Percentiles rank a stretch among this genome's conserved stretches.
phyloP scores from a whole-genome alignment of 495 filamentous ascomycete species.

The Peziza echinospora region DNA sequence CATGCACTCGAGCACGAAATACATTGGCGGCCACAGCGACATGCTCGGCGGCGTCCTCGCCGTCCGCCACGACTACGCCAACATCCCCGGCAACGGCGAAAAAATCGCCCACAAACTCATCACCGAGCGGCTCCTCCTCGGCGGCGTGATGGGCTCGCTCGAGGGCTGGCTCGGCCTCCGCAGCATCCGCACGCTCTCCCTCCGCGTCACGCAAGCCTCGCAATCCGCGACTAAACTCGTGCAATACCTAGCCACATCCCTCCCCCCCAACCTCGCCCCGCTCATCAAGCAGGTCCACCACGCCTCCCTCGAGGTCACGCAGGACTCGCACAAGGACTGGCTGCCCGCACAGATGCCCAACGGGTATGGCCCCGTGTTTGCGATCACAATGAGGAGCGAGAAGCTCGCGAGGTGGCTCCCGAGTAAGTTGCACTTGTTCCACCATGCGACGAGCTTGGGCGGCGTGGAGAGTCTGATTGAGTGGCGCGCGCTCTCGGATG shows the following conservation, averaged over 20 bases:
- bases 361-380: conserved; percentile 77
- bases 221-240: conserved; percentile 45
- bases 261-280: no score
- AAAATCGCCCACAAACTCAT: conserved; percentile 23
- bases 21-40: conserved; percentile 84
- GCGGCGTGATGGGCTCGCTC: conserved; percentile 69
- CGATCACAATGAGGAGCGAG: conserved; percentile 39
- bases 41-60: conserved; percentile 61
- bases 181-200: conserved; percentile 64
- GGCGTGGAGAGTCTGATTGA: conserved; percentile 89
- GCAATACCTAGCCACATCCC: conserved; percentile 26
- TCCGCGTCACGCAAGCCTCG: conserved; percentile 57
- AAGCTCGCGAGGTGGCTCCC: conserved; percentile 45
- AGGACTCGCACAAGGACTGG: conserved; percentile 61
- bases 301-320: conserved; percentile 32
- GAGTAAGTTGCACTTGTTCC: conserved; percentile 58
- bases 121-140: conserved; percentile 48
- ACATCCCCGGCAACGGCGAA: background rate
- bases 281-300: background rate
- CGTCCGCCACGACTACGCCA: conserved; percentile 27
- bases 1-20: conserved; percentile 87
- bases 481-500: conserved; percentile 71
- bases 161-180: conserved; percentile 83
- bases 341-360: conserved; percentile 73
- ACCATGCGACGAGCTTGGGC: conserved; percentile 84